Evolutionary conservation across 1,139 yeast genomes (phyloP), one percentile per base, ranked within the genome.

Genomic region (Protomyces gravidus): DNA sequence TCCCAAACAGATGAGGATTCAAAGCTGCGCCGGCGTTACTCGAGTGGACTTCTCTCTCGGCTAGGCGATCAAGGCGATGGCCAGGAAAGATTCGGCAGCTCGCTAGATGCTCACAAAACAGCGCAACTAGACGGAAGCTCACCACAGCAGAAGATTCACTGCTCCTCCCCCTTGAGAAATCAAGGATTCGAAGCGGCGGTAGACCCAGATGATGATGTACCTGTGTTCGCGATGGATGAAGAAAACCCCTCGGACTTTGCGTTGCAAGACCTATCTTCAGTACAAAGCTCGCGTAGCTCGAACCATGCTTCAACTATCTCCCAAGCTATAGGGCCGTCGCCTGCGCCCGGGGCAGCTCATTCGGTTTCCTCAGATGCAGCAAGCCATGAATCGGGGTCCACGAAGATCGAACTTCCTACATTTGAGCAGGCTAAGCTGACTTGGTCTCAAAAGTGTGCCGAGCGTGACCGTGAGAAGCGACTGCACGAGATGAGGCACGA

Each of bases 381-480:
- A 21, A 17, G 17, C 9, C 19, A 5, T 17, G n/a, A 5, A 4
- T 13, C 5, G 17, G 45, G 17, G 9, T 40, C 45, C 17, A 21
- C n/a, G 7, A 21, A 17, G 19, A 53, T 53, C 19, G 46, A 46
- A 27, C 26, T 53, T 13, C 58, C 58, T 15, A 53, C 58, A 2
- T 53, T 53, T 32, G 58, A 53, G 45, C 53, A 55, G 45, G 59
- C 59, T 5, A 57, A 51, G 39, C 36, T 57, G 39, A 55, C 48
- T 9, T 55, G 59, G 59, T 48, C 53, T 11, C 59, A 55, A 25
- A 48, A 40, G 32, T 55, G 59, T 28, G 58, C 58, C 17, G 62
- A 59, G 21, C 50, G 55, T 11, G 62, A 60, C 25, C 45, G 62
- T 13, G 62, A 53, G 15, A 49, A 45, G 30, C 28, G 57, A 11